Conservation (phyloP, 1,284 basidiomycete genomes). For the Ceratobasidium sp. region DNA sequence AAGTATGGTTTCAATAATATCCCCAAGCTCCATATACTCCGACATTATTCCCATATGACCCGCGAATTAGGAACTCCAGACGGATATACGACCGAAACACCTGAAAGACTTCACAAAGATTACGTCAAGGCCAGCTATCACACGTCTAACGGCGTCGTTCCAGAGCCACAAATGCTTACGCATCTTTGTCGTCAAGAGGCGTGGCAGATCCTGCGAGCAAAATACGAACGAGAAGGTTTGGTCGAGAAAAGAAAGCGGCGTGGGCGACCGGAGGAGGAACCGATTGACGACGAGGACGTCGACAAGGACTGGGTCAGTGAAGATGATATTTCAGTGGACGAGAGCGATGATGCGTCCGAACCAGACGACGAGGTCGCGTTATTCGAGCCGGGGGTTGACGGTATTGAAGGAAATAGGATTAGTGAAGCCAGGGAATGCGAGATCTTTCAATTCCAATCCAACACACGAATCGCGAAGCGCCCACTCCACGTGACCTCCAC, state of each 20-base stretch:
- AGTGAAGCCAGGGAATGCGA: neutral
- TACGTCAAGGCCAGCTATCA: neutral
- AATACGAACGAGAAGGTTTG: neutral
- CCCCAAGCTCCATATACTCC: constrained; percentile 42
- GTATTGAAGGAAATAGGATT: too few relatives aligned
- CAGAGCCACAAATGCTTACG: too few relatives aligned
- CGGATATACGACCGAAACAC: constrained; percentile 45
- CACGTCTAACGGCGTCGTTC: too few relatives aligned
- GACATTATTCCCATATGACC: constrained; percentile 40
- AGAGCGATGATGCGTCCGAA: neutral
- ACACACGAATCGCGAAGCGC: neutral
- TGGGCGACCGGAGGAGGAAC: neutral
- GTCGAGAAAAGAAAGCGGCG: neutral
- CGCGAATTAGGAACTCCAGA: constrained; percentile 41
- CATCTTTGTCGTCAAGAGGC: too few relatives aligned
- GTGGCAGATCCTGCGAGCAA: too few relatives aligned
- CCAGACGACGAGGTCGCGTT: neutral
- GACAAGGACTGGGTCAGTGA: neutral
- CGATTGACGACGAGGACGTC: neutral
- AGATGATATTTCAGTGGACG: neutral
- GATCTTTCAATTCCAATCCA: neutral
- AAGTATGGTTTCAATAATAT: constrained; percentile 49
- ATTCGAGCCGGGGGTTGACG: too few relatives aligned
- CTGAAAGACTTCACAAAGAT: constrained; percentile 45
- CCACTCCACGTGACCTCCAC: neutral